Evolutionary conservation across 2,329 filamentous ascomycete genomes (phyloP).

Genomic region (Paecilomyces variotii): DNA sequence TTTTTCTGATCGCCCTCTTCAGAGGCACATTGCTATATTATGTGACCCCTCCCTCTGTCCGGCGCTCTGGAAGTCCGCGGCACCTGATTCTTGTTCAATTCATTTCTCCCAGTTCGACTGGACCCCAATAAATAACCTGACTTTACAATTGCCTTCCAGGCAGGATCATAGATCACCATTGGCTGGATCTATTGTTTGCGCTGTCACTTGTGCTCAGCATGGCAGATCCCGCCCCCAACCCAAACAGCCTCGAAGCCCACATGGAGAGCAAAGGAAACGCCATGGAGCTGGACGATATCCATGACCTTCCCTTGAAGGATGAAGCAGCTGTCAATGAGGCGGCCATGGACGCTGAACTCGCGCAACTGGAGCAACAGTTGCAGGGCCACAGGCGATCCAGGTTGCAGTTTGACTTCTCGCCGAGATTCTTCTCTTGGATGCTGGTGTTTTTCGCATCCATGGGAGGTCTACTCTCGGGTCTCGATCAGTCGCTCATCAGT

Average conservation of each 20-base stretch:
- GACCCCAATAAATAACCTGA: not conserved
- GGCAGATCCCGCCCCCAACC: not conserved
- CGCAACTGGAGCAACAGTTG: constrained; percentile 21
- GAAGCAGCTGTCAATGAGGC: constrained; percentile 17
- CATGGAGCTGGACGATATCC: constrained; percentile 19
- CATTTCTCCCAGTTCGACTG: not conserved
- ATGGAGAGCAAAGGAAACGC: constrained; percentile 18
- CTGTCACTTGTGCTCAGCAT: not conserved
- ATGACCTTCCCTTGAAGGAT: constrained; percentile 13
- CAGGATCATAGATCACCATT: not conserved
- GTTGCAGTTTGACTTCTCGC: constrained; percentile 49
- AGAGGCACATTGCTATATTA: not conserved
- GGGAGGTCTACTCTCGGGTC: constrained; percentile 63
- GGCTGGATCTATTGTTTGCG: not conserved
- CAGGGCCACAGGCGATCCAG: constrained; percentile 11
- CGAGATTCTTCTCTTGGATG: constrained; percentile 58
- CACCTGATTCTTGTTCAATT: not conserved
- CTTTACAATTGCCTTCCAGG: not conserved
- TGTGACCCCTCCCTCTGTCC: not conserved
- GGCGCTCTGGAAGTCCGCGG: not conserved
- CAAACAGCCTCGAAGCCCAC: constrained; percentile 1
- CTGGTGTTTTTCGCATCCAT: constrained; percentile 66
- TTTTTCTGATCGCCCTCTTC: not conserved
- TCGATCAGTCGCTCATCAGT: constrained; percentile 66
- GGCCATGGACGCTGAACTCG: constrained; percentile 24